Conservation (phyloP, 2,329 filamentous ascomycete genomes). For the Cyphellophora attinorum region DNA sequence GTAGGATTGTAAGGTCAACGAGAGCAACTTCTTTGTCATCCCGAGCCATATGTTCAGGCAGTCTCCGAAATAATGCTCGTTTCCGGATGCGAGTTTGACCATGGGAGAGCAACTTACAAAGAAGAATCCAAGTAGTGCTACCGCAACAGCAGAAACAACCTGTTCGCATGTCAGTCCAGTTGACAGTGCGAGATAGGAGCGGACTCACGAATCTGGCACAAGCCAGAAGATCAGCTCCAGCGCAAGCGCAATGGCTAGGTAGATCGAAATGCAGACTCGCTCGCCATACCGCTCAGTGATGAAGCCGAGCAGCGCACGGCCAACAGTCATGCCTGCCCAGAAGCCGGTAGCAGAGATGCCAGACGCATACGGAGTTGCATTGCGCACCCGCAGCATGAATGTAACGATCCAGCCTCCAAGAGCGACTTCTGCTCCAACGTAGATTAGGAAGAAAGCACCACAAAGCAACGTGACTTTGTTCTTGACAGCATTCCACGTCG, state of each 20-base stretch:
- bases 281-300: constrained; percentile 59
- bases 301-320: constrained; percentile 61
- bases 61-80: too few species aligned
- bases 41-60: too few species aligned
- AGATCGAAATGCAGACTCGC: constrained; percentile 50
- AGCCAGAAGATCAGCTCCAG: constrained; percentile 70
- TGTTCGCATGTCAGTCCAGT: neutral
- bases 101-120: too few species aligned
- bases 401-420: constrained; percentile 68
- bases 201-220: constrained; percentile 56
- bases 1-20: too few species aligned
- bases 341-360: constrained; percentile 64
- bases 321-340: constrained; percentile 69
- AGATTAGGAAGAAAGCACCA: constrained; percentile 63
- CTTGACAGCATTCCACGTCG: constrained; percentile 15
- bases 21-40: too few species aligned
- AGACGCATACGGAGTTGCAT: constrained; percentile 58
- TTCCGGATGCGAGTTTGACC: too few species aligned
- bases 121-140: constrained; percentile 64
- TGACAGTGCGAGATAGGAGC: neutral
- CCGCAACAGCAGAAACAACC: constrained; percentile 46
- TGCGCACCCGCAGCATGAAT: constrained; percentile 72
- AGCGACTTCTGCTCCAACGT: constrained; percentile 64
- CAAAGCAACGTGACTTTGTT: constrained; percentile 55
- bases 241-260: constrained; percentile 51